A percentile compares a stretch with the other conserved stretches of the same genome.
These are phyloP conservation scores for Agaricus sinodeliciosus DNA, from an alignment of 768 basidiomycete species.

Conservation along the genomic window DNA sequence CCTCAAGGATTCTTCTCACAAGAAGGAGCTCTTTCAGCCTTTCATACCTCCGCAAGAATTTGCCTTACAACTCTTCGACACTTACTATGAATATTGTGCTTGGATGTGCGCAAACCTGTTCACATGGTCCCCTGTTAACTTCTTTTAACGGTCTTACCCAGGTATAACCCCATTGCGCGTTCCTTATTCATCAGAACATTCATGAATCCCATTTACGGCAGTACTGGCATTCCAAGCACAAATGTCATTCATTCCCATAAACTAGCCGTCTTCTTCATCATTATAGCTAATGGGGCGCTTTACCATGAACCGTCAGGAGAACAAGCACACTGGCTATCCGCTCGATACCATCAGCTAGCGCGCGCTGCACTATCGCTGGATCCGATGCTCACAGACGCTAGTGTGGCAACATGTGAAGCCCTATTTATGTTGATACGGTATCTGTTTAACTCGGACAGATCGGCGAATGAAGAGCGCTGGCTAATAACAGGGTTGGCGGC, in stretches of 20 bases:
- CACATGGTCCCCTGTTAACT: neutral
- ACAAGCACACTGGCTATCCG: conserved; percentile 13
- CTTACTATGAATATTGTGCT: conserved; percentile 37
- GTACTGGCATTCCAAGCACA: conserved; percentile 22
- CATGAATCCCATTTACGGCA: conserved; percentile 36
- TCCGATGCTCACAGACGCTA: conserved; percentile 37
- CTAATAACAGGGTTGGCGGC: conserved; percentile 37
- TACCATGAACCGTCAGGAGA: conserved; percentile 33
- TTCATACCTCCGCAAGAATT: conserved; percentile 34
- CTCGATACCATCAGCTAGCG: conserved; percentile 41
- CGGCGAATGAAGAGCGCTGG: conserved; percentile 41
- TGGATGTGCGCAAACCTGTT: conserved; percentile 35
- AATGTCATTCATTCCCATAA: conserved; percentile 36
- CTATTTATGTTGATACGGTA: conserved; percentile 38
- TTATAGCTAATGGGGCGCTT: conserved; percentile 40
- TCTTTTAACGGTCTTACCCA: conserved; percentile 15
- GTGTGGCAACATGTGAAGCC: conserved; percentile 40
- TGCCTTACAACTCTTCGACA: conserved; percentile 31
- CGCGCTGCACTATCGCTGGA: conserved; percentile 42
- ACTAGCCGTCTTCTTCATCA: conserved; percentile 46
- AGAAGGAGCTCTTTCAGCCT: conserved; percentile 28
- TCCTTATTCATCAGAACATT: conserved; percentile 35
- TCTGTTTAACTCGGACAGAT: conserved; percentile 34
- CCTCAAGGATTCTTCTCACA: conserved; percentile 29
- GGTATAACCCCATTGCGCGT: conserved; percentile 38